phyloP scores from a whole-genome alignment of 805 yeast species.

The Barnettozyma pratensis region DNA sequence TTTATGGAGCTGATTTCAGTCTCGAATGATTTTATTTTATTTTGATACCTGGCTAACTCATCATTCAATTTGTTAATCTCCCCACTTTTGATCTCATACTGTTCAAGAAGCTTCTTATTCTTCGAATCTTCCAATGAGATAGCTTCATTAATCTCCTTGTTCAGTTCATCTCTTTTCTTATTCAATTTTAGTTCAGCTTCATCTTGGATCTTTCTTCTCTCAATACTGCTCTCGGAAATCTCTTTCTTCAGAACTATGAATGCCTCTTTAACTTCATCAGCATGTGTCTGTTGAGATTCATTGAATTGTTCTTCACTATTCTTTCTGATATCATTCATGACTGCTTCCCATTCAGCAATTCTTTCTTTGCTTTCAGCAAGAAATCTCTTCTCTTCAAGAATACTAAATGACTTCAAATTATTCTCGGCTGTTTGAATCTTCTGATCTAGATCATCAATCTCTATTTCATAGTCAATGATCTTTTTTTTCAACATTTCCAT shows the following conservation, averaged over 20 bases:
- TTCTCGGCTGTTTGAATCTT: constrained; percentile 7
- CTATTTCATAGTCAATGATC: constrained; percentile 13
- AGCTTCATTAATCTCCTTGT: background rate
- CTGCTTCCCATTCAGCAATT: constrained; percentile 23
- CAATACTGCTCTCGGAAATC: background rate
- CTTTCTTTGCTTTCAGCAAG: constrained; percentile 26
- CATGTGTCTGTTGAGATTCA: constrained; percentile 16
- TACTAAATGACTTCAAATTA: constrained; percentile 1
- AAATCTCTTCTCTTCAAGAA: constrained; percentile 14
- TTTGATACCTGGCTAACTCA: constrained; percentile 13
- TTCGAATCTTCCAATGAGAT: constrained; percentile 10
- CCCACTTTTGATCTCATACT: constrained; percentile 13
- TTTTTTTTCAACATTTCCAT: constrained; percentile 10
- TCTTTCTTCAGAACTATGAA: background rate
- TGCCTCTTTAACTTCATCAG: background rate
- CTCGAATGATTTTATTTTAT: constrained; percentile 6
- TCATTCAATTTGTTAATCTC: constrained; percentile 20
- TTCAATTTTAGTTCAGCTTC: background rate
- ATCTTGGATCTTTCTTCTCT: background rate
- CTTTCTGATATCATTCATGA: constrained; percentile 31
- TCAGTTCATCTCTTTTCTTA: background rate
- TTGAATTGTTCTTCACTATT: constrained; percentile 25
- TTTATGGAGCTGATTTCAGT: constrained; percentile 1
- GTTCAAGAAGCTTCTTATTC: constrained; percentile 8
- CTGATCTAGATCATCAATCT: constrained; percentile 10